Conservation (phyloP, 2,329 filamentous ascomycete species). For the Aspergillus sp. region DNA sequence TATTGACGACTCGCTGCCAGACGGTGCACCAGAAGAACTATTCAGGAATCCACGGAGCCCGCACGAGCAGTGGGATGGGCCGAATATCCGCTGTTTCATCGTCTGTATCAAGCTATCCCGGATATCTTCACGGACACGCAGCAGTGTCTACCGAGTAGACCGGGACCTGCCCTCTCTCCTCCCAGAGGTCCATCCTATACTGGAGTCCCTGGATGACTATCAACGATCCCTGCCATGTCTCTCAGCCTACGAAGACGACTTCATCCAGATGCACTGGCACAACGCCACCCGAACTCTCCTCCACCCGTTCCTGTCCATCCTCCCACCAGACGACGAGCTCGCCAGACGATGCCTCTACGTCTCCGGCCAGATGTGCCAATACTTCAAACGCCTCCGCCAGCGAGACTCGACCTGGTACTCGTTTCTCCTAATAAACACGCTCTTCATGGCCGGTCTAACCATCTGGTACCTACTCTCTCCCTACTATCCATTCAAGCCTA, state of each 20-base stretch:
- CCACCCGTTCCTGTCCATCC: slow-evolving; percentile 19
- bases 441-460: slow-evolving; percentile 89
- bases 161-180: neutral
- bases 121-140: slow-evolving; percentile 19
- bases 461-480: slow-evolving; percentile 59
- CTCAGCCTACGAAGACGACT: slow-evolving; percentile 15
- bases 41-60: neutral
- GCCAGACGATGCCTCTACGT: slow-evolving; percentile 15
- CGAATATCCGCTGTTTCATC: slow-evolving; percentile 13
- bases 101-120: slow-evolving; percentile 16
- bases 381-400: slow-evolving; percentile 73
- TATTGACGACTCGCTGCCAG: slow-evolving; percentile 12
- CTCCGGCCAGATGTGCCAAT: slow-evolving; percentile 23
- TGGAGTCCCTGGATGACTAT: slow-evolving; percentile 15
- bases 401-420: slow-evolving; percentile 96
- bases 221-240: slow-evolving; percentile 11
- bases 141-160: slow-evolving; percentile 19
- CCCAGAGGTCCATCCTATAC: slow-evolving; percentile 12
- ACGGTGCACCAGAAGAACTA: neutral
- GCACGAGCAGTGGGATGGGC: neutral
- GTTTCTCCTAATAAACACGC: slow-evolving; percentile 94
- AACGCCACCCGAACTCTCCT: slow-evolving; percentile 16
- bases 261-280: slow-evolving; percentile 26
- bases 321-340: slow-evolving; percentile 11
- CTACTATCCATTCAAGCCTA: neutral